Evolutionary conservation across 257 asterid species (phyloP), one percentile per base, ranked within the genome.

Genomic region (Jaltomata sinuosa): DNA sequence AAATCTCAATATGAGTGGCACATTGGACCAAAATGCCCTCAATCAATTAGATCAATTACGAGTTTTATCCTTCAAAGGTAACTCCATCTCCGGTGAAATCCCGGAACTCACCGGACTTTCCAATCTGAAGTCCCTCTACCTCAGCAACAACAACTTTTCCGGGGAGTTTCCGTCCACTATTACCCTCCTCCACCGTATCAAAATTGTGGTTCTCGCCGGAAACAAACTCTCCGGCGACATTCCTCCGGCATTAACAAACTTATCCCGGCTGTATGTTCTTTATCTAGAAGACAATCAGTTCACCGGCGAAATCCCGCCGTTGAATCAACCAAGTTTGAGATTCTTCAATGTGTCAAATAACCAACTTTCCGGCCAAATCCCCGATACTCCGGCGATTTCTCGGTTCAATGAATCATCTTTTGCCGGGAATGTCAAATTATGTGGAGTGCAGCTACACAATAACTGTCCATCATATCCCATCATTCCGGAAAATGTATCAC

Each of bases 271-370:
- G 2, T 92, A 92, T 54, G 89, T 90, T 85, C 87, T 96, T 14
- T 94, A 90, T 84, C 85, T 96, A 87, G 94, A 94, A 50, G 93
- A 94, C 64, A 94, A 96, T 86, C 88, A 45, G 5, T 90, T 96
- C 83, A 88, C 71, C 8, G 99, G 99, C 3, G 86, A 78, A 85
- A 81, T 94, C 57, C 99, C 99, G 2, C 91, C 91, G 16, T 86
- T 96, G 57, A 86, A 92, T 65, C 98, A 94, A 71, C 84, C 65
- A 11, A 92, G 92, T 80, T 87, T 96, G 85, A 91, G 87, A 86
- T 96, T 94, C 92, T 92, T 96, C 34, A 93, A 96, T 29, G 97
- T 94, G 62, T 94, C 98, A 1, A 89, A 92, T 3, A 96, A 94
- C 84, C 84, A 82, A 18, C 93, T 96, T 42, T 88, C 94, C 0